Base-by-base conservation (phyloP, 345 rosid species). In the Populus alba region DNA sequence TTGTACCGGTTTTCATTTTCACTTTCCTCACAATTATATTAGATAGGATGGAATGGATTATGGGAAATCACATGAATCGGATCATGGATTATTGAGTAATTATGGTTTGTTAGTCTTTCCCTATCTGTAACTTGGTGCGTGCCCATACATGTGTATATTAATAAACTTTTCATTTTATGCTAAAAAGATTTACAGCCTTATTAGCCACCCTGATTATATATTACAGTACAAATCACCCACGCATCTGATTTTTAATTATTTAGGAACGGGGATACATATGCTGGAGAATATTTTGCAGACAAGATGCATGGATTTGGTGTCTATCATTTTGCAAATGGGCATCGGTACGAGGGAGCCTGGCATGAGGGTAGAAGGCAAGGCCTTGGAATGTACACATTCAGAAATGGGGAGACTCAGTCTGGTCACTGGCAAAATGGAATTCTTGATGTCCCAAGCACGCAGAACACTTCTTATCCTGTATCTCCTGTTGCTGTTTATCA, bases 221-320 rank as follows among this genome's bases (percentile, higher is more conserved):
- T 23, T 23, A 13, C 65, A n/a, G 65, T 59, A 59, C 8, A 25
- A 23, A 1, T 23, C 29, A 59, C 25, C 29, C 23, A 59, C 29
- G 4, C 65, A 59, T 59, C 65, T 59, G 65, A 3, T 59, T 23
- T 59, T 25, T n/a, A 23, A 59, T 66, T 73, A 18, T 65, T 51
- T 72, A 95, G 98, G 87, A 95, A 95, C 78, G 98, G 98, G 67
- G 97, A 95, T 78, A 86, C 89, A 12, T 95, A 90, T 87, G 90
- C 99, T 61, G 98, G 99, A 65, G 98, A 95, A 83, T 95, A 95
- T 86, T 95, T 95, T 83, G 97, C 96, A 0, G 98, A 95, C 90
- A 95, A 90, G 89, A 93, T 93, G 97, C 98, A 95, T 81, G 99
- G 99, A 23, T 95, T 92, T 68, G 99, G 99, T 62, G 91, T 92